A percentile compares a stretch with the other conserved stretches of the same genome.
phyloP scores from a whole-genome alignment of 2,329 filamentous ascomycete genomes.

The Penicillium sp. region DNA sequence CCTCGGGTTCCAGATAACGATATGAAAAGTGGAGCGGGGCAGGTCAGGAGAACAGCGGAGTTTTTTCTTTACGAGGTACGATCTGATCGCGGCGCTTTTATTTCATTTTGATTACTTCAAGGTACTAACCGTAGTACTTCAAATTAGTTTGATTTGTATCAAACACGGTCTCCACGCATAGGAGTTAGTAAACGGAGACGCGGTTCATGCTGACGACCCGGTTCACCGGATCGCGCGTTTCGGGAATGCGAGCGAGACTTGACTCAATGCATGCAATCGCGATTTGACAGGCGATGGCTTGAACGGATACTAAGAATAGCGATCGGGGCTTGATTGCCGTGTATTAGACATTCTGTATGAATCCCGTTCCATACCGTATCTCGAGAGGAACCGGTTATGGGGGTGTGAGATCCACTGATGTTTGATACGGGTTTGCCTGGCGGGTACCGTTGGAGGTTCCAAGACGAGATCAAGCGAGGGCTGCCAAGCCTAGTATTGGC shows the following conservation, averaged over 20 bases:
- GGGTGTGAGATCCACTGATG: background rate
- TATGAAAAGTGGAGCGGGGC: constrained; percentile 17
- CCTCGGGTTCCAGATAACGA: constrained; percentile 8
- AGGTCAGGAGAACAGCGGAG: background rate
- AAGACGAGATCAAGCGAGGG: background rate
- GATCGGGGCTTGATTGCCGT: constrained; percentile 12
- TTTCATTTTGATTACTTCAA: background rate
- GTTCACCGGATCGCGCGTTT: constrained; percentile 9
- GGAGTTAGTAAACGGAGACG: background rate
- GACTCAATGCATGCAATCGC: constrained; percentile 3
- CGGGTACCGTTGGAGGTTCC: background rate
- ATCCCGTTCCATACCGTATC: background rate
- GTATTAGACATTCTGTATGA: background rate
- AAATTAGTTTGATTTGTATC: background rate
- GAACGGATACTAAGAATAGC: constrained; percentile 13
- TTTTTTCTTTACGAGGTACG: background rate
- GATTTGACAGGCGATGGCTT: background rate
- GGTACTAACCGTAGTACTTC: background rate
- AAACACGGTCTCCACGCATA: background rate
- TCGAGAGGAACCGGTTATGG: background rate
- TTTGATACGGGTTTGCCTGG: background rate
- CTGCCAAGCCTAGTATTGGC: constrained; percentile 7
- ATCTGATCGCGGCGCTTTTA: background rate
- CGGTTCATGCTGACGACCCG: constrained; percentile 6
- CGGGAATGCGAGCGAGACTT: background rate